Base-by-base conservation (phyloP, 2,329 filamentous ascomycete genomes). In the Lomentospora prolificans region DNA sequence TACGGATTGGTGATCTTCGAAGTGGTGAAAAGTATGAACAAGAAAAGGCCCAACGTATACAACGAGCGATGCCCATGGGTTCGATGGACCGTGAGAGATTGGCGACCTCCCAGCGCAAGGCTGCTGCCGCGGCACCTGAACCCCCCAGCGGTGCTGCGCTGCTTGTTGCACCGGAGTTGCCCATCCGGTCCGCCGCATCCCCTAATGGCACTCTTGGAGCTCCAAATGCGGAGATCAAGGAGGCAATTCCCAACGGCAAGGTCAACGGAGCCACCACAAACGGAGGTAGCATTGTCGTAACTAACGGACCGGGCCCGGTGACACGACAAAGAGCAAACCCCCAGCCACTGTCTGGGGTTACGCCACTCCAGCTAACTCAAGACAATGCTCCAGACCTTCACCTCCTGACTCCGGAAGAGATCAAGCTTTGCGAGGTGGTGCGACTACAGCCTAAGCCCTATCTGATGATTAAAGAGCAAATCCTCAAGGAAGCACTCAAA, bases 371-470 rank as follows among this genome's bases (percentile, higher is more conserved):
- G 54, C 77, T 95, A 57, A 85, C 82, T 57, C 85, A 86, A 62
- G 88, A 95, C 56, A 87, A 83, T 33, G 84, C 88, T 0, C 80
- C 87, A 0, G 94, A 97, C 67, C 71, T 92, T 27, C 94, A 97
- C 64, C 80, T 99, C 0, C 75, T 99, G 46, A 89, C 87, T 0
- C 79, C 84, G 1, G 90, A 95, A 61, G 94, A 99, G 69, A 76
- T 82, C 3, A 89, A 95, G 64, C 74, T 99, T 0, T 99, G 94
- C 72, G 88, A 89, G 62, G 79, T 87, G 41, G 79, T 95, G 12
- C 82, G 90, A 44, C 73, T 99, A 54, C 87, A 94, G 69, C 94
- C 94, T 0, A 99, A 99, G 73, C 89, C 94, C 1, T 99, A 96
- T 68, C 72, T 96, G 4, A 90, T 90, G 65, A 90, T 97, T 70